Conservation (phyloP, 495 filamentous ascomycete species). For the Aspergillus funiculosus region DNA sequence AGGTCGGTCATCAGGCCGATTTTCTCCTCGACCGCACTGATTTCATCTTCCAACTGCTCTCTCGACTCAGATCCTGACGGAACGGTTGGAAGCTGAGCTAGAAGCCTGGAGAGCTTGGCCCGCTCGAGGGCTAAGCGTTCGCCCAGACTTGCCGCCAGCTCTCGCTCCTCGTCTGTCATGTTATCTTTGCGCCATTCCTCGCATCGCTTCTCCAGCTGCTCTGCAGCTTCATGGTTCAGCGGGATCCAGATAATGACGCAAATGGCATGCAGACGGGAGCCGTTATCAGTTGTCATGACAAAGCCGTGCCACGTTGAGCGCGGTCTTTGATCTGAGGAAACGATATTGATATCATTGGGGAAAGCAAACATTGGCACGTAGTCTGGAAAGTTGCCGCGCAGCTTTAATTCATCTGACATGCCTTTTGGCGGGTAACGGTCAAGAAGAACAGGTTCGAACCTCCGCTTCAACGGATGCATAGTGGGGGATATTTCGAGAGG, state of each 20-base stretch:
- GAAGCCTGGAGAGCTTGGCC: constrained; percentile 79
- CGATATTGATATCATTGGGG: constrained; percentile 93
- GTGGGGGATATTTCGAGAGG: constrained; percentile 83
- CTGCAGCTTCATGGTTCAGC: constrained; percentile 71
- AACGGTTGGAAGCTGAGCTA: constrained; percentile 73
- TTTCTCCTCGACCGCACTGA: constrained; percentile 94
- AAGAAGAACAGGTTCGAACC: constrained; percentile 88
- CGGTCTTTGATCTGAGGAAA: constrained; percentile 89
- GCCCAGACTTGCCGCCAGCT: constrained; percentile 87
- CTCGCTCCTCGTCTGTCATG: constrained; percentile 93
- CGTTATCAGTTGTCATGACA: constrained; percentile 92
- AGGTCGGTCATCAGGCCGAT: constrained; percentile 95
- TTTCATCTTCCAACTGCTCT: constrained; percentile 84
- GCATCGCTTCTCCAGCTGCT: constrained; percentile 82
- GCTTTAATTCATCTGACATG: constrained; percentile 72
- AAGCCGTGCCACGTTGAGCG: constrained; percentile 97
- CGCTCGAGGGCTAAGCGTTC: constrained; percentile 85
- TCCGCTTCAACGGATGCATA: constrained; percentile 90
- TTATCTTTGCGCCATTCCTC: constrained; percentile 91
- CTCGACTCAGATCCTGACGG: constrained; percentile 74
- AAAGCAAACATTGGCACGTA: constrained; percentile 99
- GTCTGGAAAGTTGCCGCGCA: constrained; percentile 86
- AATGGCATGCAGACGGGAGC: constrained; percentile 85
- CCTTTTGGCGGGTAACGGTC: constrained; percentile 86
- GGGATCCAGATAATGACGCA: constrained; percentile 92